phyloP scores from a whole-genome alignment of 441 rosid species.

The Erodium moschatum region DNA sequence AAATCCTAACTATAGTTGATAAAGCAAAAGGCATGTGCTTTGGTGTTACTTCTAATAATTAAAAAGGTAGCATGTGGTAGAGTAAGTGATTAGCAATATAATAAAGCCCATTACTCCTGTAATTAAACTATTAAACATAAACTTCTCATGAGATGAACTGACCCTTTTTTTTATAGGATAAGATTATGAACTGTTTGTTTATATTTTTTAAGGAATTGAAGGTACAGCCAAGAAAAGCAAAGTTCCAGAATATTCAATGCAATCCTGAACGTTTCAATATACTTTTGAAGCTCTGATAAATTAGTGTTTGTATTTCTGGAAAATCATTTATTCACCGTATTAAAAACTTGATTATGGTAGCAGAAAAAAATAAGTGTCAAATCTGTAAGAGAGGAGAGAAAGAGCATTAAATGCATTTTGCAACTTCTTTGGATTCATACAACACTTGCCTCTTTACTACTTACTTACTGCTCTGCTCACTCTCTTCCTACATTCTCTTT shows the following conservation, averaged over 20 bases:
- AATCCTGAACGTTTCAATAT: background rate
- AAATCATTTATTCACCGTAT: background rate
- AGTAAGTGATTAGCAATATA: background rate
- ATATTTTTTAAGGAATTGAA: background rate
- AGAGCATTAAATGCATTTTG: slow-evolving; percentile 39
- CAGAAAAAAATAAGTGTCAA: slow-evolving; percentile 3
- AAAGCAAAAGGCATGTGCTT: slow-evolving; percentile 1
- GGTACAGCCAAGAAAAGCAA: slow-evolving; percentile 1
- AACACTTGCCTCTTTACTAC: slow-evolving; percentile 13
- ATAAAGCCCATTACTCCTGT: background rate
- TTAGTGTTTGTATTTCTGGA: background rate
- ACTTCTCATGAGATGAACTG: background rate
- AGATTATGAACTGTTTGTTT: background rate
- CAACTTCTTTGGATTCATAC: slow-evolving; percentile 29
- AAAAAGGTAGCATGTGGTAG: background rate
- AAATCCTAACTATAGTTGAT: background rate
- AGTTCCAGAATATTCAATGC: background rate
- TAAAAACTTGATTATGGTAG: background rate
- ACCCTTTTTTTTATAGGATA: background rate
- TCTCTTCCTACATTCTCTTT: slow-evolving; percentile 30
- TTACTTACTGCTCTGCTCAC: slow-evolving; percentile 21
- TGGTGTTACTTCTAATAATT: slow-evolving; percentile 2
- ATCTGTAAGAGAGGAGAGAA: slow-evolving; percentile 11
- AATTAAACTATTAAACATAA: background rate
- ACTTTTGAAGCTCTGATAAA: background rate